phyloP scores from a whole-genome alignment of 176 grass and related monocot species.

The Oryza glumipatula region DNA sequence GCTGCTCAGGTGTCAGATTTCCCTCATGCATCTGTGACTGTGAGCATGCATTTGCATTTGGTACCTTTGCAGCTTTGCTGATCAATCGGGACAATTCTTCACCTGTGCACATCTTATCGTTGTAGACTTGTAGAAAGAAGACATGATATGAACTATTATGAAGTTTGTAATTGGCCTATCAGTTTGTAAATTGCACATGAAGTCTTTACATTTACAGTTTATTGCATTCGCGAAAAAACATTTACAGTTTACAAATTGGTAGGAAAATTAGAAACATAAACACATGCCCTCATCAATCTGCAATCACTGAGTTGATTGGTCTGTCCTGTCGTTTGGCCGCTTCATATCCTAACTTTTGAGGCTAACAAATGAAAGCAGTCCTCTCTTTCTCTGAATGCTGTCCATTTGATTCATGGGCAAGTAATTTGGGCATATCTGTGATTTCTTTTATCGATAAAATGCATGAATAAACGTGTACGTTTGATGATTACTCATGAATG shows the following conservation, averaged over 20 bases:
- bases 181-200: background rate
- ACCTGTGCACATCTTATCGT: background rate
- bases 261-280: background rate
- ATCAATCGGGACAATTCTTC: background rate
- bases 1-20: background rate
- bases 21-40: background rate
- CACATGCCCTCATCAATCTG: background rate
- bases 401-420: background rate
- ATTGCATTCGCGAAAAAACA: background rate
- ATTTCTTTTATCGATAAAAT: background rate
- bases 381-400: background rate
- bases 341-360: background rate
- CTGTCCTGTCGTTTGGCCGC: constrained; percentile 3
- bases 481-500: constrained; percentile 26
- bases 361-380: background rate
- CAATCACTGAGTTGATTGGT: background rate
- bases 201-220: background rate
- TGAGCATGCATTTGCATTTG: background rate
- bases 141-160: background rate
- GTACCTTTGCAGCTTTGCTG: background rate
- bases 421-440: background rate
- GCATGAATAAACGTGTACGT: background rate
- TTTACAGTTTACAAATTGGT: background rate
- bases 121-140: background rate
- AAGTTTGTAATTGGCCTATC: background rate